Percentiles rank a stretch among this genome's conserved stretches.
Conservation (phyloP, 805 yeast species). For the Yueomyces sp. region DNA sequence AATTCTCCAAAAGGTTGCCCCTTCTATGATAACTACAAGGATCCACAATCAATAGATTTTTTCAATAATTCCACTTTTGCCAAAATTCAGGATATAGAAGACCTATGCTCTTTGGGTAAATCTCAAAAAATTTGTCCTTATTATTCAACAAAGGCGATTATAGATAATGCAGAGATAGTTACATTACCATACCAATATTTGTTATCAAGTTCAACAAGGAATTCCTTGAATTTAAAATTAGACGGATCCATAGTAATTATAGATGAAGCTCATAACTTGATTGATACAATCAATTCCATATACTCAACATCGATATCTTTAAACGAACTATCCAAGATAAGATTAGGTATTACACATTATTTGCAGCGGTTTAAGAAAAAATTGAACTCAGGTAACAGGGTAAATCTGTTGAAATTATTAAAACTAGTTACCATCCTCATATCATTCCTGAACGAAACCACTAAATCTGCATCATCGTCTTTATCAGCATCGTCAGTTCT, state of each 20-base stretch:
- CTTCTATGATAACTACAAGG: constrained; percentile 22
- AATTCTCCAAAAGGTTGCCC: constrained; percentile 30
- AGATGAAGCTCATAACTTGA: constrained; percentile 85
- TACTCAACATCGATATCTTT: constrained; percentile 48
- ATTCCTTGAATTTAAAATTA: constrained; percentile 43
- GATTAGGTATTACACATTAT: constrained; percentile 40
- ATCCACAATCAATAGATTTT: constrained; percentile 14
- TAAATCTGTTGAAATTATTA: constrained; percentile 49
- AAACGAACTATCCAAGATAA: constrained; percentile 33
- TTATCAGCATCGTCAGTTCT: background rate
- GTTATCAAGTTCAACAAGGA: constrained; percentile 46
- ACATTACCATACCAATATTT: constrained; percentile 79
- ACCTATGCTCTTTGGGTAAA: constrained; percentile 47
- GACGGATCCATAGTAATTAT: constrained; percentile 58
- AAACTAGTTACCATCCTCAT: constrained; percentile 42
- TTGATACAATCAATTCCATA: constrained; percentile 62
- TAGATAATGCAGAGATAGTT: constrained; percentile 53
- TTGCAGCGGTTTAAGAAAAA: constrained; percentile 45
- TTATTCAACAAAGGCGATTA: constrained; percentile 52
- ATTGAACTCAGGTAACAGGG: constrained; percentile 58
- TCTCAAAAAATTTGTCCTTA: constrained; percentile 61
- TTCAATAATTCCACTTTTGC: constrained; percentile 46
- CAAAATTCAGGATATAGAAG: constrained; percentile 66
- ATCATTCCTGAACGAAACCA: constrained; percentile 40
- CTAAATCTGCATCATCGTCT: constrained; percentile 32